A percentile compares a stretch with the other conserved stretches of the same genome.
phyloP scores from a whole-genome alignment of 1,139 yeast genomes.

The Pichia sp. region DNA sequence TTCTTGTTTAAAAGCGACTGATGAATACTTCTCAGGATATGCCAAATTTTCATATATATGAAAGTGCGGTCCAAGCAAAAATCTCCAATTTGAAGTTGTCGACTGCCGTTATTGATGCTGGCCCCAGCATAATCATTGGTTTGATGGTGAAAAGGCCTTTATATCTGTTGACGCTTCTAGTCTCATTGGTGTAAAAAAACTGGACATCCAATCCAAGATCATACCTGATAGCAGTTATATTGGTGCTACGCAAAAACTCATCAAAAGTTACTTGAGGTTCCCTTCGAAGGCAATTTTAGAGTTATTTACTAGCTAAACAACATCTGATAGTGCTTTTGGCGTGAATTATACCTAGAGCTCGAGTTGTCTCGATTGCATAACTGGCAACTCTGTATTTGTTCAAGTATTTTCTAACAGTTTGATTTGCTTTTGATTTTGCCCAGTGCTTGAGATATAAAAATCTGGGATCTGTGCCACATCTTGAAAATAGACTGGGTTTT shows the following conservation, averaged over 20 bases:
- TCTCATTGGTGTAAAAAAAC: constrained; percentile 17
- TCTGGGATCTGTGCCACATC: constrained; percentile 36
- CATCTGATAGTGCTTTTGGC: constrained; percentile 77
- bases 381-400: constrained; percentile 25
- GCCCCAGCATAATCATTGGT: constrained; percentile 29
- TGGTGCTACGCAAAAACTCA: constrained; percentile 24
- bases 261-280: constrained; percentile 27
- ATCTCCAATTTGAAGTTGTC: constrained; percentile 35
- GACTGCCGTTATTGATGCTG: constrained; percentile 41
- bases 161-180: constrained; percentile 26
- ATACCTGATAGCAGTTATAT: constrained; percentile 35
- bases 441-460: constrained; percentile 33
- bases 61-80: constrained; percentile 38
- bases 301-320: constrained; percentile 37
- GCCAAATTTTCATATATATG: constrained; percentile 41
- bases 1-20: constrained; percentile 10
- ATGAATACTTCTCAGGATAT: constrained; percentile 30
- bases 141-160: constrained; percentile 42
- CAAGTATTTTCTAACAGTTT: constrained; percentile 29
- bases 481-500: constrained; percentile 35
- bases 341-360: constrained; percentile 57
- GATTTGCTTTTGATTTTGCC: constrained; percentile 31
- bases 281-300: constrained; percentile 26
- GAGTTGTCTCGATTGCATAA: constrained; percentile 51
- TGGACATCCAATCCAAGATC: constrained; percentile 35